These are phyloP conservation scores for Arthrobotrys pseudoclavata DNA, from an alignment of 2,329 filamentous ascomycete species.

Conservation along the genomic window DNA sequence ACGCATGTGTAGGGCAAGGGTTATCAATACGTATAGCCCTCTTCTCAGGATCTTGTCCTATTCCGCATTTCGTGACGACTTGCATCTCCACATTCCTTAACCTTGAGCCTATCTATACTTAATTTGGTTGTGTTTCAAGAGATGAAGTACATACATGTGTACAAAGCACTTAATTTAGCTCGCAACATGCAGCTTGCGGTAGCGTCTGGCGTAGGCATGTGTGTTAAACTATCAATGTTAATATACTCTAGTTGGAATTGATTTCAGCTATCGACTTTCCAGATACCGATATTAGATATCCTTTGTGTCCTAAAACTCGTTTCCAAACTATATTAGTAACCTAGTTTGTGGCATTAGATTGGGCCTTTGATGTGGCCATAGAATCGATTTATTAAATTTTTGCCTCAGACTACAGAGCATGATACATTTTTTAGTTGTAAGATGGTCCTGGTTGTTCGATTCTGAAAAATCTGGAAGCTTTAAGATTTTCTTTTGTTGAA, in stretches of 20 bases:
- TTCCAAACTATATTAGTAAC: too few species aligned
- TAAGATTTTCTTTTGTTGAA: not conserved
- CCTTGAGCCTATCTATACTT: not conserved
- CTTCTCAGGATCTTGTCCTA: not conserved
- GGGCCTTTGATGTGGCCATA: too few species aligned
- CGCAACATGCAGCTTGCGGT: too few species aligned
- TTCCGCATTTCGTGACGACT: not conserved
- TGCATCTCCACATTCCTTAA: slow-evolving; percentile 4
- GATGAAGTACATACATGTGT: not conserved
- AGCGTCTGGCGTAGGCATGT: too few species aligned
- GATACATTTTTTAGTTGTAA: not conserved
- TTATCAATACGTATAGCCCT: not conserved
- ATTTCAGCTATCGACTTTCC: too few species aligned
- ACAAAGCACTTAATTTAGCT: not conserved
- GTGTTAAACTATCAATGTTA: too few species aligned
- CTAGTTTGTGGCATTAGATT: too few species aligned
- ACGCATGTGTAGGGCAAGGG: not conserved
- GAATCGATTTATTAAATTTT: too few species aligned
- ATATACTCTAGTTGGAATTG: too few species aligned
- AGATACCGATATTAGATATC: too few species aligned
- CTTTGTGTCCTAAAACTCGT: too few species aligned
- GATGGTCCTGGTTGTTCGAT: not conserved
- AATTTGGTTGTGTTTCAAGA: not conserved
- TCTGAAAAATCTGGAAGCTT: not conserved
- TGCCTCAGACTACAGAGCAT: too few species aligned